Percentiles rank a stretch among this genome's conserved stretches.
phyloP scores from a whole-genome alignment of 805 yeast genomes.

The Kodamaea kaohsiungensis region DNA sequence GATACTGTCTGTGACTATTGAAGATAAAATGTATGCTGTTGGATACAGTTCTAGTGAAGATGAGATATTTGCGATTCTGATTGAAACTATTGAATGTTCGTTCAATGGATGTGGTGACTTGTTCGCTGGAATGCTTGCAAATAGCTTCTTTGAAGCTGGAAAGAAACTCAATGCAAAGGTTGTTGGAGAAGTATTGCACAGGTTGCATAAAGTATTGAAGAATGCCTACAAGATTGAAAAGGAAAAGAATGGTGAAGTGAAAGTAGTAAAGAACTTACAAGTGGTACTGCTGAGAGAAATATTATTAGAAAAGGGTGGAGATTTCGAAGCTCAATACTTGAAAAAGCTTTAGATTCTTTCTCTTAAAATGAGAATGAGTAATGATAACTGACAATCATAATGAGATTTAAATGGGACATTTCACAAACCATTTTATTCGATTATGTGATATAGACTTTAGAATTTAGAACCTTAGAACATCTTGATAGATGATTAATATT shows the following conservation, averaged over 20 bases:
- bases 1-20: slow-evolving; percentile 55
- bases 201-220: slow-evolving; percentile 29
- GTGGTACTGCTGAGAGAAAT: slow-evolving; percentile 36
- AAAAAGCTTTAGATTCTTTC: no score
- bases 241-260: slow-evolving; percentile 17
- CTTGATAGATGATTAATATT: no score
- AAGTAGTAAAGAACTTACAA: slow-evolving; percentile 34
- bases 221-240: slow-evolving; percentile 27
- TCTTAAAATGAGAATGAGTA: no score
- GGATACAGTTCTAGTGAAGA: slow-evolving; percentile 28
- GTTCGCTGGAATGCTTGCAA: slow-evolving; percentile 61
- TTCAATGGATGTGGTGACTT: slow-evolving; percentile 80
- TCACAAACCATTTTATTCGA: no score
- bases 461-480: no score
- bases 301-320: slow-evolving; percentile 19
- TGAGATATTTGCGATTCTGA: slow-evolving; percentile 36
- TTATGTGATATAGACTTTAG: no score
- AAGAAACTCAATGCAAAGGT: slow-evolving; percentile 23
- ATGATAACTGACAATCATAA: no score
- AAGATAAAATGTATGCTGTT: slow-evolving; percentile 37
- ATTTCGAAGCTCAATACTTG: slow-evolving; percentile 7
- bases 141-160: slow-evolving; percentile 36
- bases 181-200: slow-evolving; percentile 26
- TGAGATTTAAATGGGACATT: no score
- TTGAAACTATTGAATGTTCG: slow-evolving; percentile 53